A percentile compares a stretch with the other conserved stretches of the same genome.
Evolutionary conservation across 2,329 filamentous ascomycete genomes (phyloP).

Genomic region (Claviceps digitariae): DNA sequence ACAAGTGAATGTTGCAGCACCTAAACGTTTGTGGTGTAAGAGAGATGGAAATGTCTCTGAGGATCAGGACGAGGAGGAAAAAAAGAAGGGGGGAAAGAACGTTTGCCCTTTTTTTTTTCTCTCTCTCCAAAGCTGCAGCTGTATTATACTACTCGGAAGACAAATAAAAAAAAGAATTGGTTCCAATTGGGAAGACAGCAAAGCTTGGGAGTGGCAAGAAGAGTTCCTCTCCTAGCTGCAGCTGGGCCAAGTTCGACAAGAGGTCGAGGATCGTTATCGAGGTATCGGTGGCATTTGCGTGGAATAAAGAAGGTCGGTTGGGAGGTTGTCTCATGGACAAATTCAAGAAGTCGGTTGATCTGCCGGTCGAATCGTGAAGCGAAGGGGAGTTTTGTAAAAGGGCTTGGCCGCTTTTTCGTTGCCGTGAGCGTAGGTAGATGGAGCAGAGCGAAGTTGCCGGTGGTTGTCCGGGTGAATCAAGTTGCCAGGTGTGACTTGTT

Average conservation of each 20-base stretch:
- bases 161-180: conserved; percentile 4
- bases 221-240: not conserved
- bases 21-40: not conserved
- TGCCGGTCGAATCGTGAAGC: not conserved
- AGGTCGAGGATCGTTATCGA: conserved; percentile 18
- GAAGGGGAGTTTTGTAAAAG: not conserved
- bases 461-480: conserved; percentile 2
- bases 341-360: not conserved
- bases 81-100: not conserved
- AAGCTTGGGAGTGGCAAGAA: not conserved
- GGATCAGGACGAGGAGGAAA: too few relatives aligned
- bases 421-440: conserved; percentile 3
- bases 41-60: not conserved
- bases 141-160: not conserved
- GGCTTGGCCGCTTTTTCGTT: conserved; percentile 6
- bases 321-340: conserved; percentile 2
- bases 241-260: conserved; percentile 3
- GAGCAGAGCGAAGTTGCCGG: not conserved
- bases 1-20: conserved; percentile 21
- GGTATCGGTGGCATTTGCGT: conserved; percentile 20
- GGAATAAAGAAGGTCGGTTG: conserved; percentile 6
- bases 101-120: not conserved
- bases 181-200: not conserved
- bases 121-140: not conserved
- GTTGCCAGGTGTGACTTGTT: not conserved